phyloP scores from a whole-genome alignment of 352 stramenopile genomes.

The Phytophthora multivora region DNA sequence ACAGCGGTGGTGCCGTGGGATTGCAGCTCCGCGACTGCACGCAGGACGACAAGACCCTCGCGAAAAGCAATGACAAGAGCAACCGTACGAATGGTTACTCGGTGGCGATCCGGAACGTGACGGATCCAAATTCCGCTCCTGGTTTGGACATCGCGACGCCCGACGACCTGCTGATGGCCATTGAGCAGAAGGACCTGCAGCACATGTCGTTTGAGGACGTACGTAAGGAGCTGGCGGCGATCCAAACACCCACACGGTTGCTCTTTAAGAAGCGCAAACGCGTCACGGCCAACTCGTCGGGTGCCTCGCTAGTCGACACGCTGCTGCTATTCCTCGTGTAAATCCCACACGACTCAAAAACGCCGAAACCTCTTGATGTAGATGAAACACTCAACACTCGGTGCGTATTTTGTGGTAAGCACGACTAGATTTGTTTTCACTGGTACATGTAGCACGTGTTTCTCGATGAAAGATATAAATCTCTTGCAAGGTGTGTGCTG shows the following conservation, averaged over 20 bases:
- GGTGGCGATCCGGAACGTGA: conserved; percentile 61
- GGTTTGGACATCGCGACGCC: conserved; percentile 56
- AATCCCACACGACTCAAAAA: conserved; percentile 7
- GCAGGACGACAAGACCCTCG: conserved; percentile 43
- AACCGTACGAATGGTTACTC: conserved; percentile 75
- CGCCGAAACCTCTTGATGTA: background rate
- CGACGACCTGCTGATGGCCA: conserved; percentile 76
- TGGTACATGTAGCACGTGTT: background rate
- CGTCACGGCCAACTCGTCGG: conserved; percentile 34
- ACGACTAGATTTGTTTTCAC: conserved; percentile 14
- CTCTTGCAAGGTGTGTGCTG: too few species aligned
- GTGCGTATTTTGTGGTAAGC: background rate
- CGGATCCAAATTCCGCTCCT: conserved; percentile 45
- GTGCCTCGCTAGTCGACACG: conserved; percentile 56
- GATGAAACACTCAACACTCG: conserved; percentile 5
- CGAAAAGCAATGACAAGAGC: conserved; percentile 53
- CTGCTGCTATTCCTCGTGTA: conserved; percentile 77
- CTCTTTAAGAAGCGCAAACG: conserved; percentile 70
- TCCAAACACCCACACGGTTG: conserved; percentile 52
- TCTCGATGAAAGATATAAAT: conserved; percentile 24
- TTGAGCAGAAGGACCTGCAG: conserved; percentile 67
- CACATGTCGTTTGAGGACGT: conserved; percentile 68
- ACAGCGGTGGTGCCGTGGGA: conserved; percentile 53
- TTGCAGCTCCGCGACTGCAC: conserved; percentile 55
- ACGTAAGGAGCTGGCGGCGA: conserved; percentile 44